A percentile compares a stretch with the other conserved stretches of the same genome.
These are phyloP conservation scores for Metarhizium guizhouense DNA, from an alignment of 2,329 filamentous ascomycete genomes.

Conservation along the genomic window DNA sequence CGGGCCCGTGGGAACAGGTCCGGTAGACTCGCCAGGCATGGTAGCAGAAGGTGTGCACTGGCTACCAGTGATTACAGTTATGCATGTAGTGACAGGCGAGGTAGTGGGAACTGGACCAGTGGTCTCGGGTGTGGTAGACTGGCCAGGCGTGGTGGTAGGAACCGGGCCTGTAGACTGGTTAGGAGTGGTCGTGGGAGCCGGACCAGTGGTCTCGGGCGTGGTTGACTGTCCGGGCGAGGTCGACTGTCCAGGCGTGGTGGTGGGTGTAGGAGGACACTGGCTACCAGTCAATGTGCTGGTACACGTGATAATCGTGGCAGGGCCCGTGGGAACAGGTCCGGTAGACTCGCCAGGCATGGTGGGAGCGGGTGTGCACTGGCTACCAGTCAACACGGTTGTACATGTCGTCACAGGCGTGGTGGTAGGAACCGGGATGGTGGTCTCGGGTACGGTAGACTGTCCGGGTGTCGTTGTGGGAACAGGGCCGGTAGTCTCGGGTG, in stretches of 20 bases:
- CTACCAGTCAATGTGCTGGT: too few relatives aligned
- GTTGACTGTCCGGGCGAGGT: neutral
- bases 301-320: too few relatives aligned
- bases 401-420: too few relatives aligned
- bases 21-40: neutral
- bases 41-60: neutral
- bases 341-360: neutral
- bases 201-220: neutral
- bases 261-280: too few relatives aligned
- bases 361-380: neutral
- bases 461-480: too few relatives aligned
- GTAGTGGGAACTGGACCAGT: neutral
- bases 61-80: too few relatives aligned
- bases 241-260: too few relatives aligned
- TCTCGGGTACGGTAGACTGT: neutral
- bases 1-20: neutral
- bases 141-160: too few relatives aligned
- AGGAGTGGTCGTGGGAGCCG: neutral
- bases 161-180: too few relatives aligned
- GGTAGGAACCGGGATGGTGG: neutral
- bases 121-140: neutral
- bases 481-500: neutral
- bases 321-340: neutral
- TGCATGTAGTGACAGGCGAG: too few relatives aligned
- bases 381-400: too few relatives aligned